Evolutionary conservation across 2,329 filamentous ascomycete genomes (phyloP).

Genomic region (Xylaria sp.): DNA sequence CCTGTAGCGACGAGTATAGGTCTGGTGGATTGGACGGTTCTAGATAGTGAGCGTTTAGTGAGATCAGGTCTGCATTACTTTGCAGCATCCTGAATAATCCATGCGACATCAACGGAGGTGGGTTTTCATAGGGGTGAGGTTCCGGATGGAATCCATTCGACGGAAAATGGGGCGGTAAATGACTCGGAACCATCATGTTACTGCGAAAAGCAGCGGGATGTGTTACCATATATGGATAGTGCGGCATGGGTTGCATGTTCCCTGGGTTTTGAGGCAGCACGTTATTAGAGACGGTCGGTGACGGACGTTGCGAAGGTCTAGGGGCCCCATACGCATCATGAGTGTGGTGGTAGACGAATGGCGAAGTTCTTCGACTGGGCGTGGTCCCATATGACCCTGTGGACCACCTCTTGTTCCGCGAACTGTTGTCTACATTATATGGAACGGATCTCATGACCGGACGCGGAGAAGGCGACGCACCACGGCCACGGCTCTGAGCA

Average conservation of each 20-base stretch:
- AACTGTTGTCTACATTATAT: conserved; percentile 61
- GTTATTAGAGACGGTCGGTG: conserved; percentile 42
- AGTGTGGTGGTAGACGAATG: conserved; percentile 58
- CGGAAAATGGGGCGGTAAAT: conserved; percentile 43
- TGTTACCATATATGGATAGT: conserved; percentile 51
- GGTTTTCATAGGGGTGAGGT: conserved; percentile 51
- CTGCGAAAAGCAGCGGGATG: conserved; percentile 51
- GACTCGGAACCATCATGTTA: conserved; percentile 54
- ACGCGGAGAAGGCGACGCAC: conserved; percentile 64
- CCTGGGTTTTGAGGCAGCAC: conserved; percentile 50
- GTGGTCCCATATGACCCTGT: conserved; percentile 64
- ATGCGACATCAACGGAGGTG: conserved; percentile 62
- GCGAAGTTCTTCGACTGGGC: conserved; percentile 50
- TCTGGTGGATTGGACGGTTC: conserved; percentile 72
- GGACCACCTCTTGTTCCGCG: conserved; percentile 69
- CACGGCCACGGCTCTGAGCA: conserved; percentile 60
- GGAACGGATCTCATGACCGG: conserved; percentile 63
- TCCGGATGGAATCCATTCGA: conserved; percentile 47
- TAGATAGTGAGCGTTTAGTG: conserved; percentile 63
- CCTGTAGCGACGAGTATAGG: conserved; percentile 67
- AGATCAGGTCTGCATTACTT: conserved; percentile 66
- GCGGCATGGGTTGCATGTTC: conserved; percentile 51
- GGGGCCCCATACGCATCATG: conserved; percentile 56
- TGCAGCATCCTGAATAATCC: conserved; percentile 68
- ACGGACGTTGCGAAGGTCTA: conserved; percentile 50